Evolutionary conservation across 805 yeast species (phyloP).

Genomic region (Nakazawaea ernobii): DNA sequence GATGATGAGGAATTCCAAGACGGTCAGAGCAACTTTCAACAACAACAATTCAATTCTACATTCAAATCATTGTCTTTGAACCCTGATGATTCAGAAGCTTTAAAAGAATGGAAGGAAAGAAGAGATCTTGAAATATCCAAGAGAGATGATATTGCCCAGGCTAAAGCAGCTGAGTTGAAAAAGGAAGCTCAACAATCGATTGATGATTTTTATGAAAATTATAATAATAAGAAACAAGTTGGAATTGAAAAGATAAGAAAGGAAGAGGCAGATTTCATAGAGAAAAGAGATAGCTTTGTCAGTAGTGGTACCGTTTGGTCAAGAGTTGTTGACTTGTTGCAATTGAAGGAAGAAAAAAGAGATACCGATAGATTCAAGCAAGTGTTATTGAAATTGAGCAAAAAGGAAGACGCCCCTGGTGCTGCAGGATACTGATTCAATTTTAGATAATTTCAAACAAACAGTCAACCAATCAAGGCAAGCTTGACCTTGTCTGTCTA

Average conservation of each 20-base stretch:
- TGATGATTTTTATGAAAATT: constrained; percentile 89
- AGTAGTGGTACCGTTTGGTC: constrained; percentile 49
- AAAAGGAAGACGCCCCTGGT: constrained; percentile 50
- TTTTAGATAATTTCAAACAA: neutral
- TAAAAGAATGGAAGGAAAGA: constrained; percentile 76
- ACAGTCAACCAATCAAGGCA: too few species aligned
- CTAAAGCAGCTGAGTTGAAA: constrained; percentile 60
- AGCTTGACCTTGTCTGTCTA: too few species aligned
- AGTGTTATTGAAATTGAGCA: constrained; percentile 45
- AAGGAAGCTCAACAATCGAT: constrained; percentile 75
- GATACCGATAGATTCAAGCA: constrained; percentile 51
- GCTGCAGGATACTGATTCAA: constrained; percentile 41
- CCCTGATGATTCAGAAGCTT: constrained; percentile 49
- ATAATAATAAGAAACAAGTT: constrained; percentile 76
- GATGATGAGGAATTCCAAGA: constrained; percentile 40
- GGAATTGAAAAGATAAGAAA: constrained; percentile 54
- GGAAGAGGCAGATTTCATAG: constrained; percentile 67
- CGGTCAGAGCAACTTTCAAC: constrained; percentile 34
- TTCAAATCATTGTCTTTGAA: constrained; percentile 14
- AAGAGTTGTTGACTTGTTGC: constrained; percentile 42
- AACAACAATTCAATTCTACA: constrained; percentile 14
- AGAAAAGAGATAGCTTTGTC: constrained; percentile 65
- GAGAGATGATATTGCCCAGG: constrained; percentile 66
- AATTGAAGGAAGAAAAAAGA: constrained; percentile 27
- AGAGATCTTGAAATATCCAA: constrained; percentile 72